Evolutionary conservation across 306 rosid genomes (phyloP).

Genomic region (Castanospermum australe): DNA sequence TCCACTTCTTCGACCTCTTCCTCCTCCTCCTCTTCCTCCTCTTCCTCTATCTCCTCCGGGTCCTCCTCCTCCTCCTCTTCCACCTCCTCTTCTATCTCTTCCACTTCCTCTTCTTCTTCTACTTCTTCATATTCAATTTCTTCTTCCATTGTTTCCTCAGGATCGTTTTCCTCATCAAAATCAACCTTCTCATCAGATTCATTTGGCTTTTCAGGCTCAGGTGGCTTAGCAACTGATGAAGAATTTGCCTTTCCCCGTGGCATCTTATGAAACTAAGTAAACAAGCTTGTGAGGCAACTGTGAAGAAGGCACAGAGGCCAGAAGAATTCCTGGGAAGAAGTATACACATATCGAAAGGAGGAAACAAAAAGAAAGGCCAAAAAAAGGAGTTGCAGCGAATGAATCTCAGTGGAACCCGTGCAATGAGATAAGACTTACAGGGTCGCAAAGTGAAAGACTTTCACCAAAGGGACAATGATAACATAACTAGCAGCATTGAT

Average conservation of each 20-base stretch:
- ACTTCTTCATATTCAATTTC: slow-evolving; percentile 91
- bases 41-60: slow-evolving; percentile 51
- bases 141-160: slow-evolving; percentile 79
- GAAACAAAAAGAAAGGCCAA: slow-evolving; percentile 74
- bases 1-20: slow-evolving; percentile 64
- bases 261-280: slow-evolving; percentile 80
- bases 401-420: slow-evolving; percentile 56
- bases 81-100: slow-evolving; percentile 64
- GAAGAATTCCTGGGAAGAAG: slow-evolving; percentile 96
- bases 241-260: slow-evolving; percentile 70
- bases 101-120: slow-evolving; percentile 83
- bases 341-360: slow-evolving; percentile 80
- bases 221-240: slow-evolving; percentile 57
- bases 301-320: slow-evolving; percentile 98
- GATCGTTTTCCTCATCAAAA: slow-evolving; percentile 67
- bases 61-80: slow-evolving; percentile 46
- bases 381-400: slow-evolving; percentile 60
- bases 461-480: slow-evolving; percentile 50
- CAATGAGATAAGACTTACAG: slow-evolving; percentile 55
- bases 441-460: slow-evolving; percentile 50
- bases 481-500: slow-evolving; percentile 47
- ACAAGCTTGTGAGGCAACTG: slow-evolving; percentile 91
- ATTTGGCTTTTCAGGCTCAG: slow-evolving; percentile 66
- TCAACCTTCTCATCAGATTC: slow-evolving; percentile 80
- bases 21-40: slow-evolving; percentile 53